Percentiles rank a stretch among this genome's conserved stretches.
Evolutionary conservation across 1,284 basidiomycete genomes (phyloP).

Genomic region (Fomitopsis schrenkii): DNA sequence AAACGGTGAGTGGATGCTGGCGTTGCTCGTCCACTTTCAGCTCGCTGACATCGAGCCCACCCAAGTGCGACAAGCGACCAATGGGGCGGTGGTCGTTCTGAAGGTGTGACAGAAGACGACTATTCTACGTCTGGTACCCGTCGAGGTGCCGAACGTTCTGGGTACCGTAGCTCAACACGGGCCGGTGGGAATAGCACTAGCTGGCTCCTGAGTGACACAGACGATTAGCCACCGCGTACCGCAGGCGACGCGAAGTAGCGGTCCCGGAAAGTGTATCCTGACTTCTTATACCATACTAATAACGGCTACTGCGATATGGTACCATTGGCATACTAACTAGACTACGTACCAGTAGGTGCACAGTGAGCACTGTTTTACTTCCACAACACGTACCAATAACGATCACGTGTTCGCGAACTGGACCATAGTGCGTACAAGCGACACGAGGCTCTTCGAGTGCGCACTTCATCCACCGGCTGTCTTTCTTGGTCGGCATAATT

Average conservation of each 20-base stretch:
- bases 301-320: not conserved
- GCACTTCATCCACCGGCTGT: too few species aligned
- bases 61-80: not conserved
- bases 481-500: too few species aligned
- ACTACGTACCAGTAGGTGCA: not conserved
- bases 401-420: too few species aligned
- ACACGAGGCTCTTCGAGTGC: too few species aligned
- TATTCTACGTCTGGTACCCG: not conserved
- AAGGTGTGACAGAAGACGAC: not conserved
- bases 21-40: too few species aligned
- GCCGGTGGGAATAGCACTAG: not conserved
- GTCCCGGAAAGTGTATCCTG: not conserved
- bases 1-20: not conserved
- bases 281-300: not conserved
- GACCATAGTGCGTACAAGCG: too few species aligned
- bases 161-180: not conserved
- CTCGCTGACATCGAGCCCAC: too few species aligned
- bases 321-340: not conserved
- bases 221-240: not conserved
- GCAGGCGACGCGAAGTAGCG: not conserved
- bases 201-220: constrained; percentile 1
- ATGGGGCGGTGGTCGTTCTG: not conserved
- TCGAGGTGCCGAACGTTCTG: not conserved
- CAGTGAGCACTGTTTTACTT: too few species aligned
- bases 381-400: too few species aligned